These are phyloP conservation scores for Syzygium syzygioides DNA, from an alignment of 441 rosid genomes.

Conservation along the genomic window DNA sequence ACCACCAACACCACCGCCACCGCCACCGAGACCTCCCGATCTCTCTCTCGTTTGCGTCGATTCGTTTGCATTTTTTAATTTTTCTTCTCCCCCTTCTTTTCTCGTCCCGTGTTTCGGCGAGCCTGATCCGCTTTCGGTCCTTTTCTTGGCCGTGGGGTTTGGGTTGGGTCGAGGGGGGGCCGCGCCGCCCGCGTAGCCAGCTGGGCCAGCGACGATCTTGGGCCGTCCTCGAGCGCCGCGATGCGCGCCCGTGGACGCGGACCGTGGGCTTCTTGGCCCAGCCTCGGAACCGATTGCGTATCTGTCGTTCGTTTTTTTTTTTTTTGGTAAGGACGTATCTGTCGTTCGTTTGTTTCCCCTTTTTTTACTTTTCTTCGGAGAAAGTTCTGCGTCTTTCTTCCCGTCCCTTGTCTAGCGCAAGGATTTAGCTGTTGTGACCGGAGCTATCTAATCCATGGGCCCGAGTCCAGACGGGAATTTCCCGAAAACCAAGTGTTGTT, in stretches of 20 bases:
- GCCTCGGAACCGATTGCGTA: rapidly evolving
- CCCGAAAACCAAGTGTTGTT: too few species aligned
- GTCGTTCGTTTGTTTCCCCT: too few species aligned
- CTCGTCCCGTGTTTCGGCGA: not conserved
- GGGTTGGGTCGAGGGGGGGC: rapidly evolving
- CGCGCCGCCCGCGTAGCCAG: not conserved
- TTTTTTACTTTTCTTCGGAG: too few species aligned
- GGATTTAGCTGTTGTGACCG: too few species aligned
- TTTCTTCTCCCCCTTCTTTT: not conserved
- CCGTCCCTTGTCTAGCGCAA: too few species aligned
- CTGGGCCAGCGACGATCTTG: not conserved
- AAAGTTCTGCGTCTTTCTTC: too few species aligned
- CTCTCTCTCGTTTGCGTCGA: not conserved
- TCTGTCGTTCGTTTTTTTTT: too few species aligned
- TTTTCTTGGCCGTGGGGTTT: not conserved
- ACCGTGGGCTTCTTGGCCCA: not conserved
- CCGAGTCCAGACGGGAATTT: not conserved
- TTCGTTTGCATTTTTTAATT: not conserved
- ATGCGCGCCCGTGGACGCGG: not conserved
- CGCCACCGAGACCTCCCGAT: too few species aligned
- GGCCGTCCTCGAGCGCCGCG: not conserved
- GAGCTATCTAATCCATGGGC: not conserved
- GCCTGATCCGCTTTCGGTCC: not conserved
- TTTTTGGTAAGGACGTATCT: too few species aligned
- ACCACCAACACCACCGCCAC: too few species aligned